A percentile compares a stretch with the other conserved stretches of the same genome.
These are phyloP conservation scores for Trifolium pratense DNA, from an alignment of 306 rosid genomes.

Conservation along the genomic window DNA sequence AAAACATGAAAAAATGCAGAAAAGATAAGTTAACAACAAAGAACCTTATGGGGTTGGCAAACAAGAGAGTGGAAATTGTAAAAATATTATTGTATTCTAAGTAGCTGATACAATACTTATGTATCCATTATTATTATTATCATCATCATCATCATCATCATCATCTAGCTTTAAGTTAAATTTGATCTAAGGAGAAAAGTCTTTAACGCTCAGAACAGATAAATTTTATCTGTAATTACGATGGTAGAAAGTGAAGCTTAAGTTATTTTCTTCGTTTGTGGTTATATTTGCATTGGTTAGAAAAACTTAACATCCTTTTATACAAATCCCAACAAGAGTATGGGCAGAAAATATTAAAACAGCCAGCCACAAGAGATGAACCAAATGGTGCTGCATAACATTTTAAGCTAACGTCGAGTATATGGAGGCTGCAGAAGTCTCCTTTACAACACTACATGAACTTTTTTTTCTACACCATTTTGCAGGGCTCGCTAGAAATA, in stretches of 20 bases:
- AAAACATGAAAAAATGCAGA: not conserved
- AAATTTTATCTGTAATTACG: not conserved
- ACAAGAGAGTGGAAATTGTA: not conserved
- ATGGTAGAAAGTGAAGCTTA: not conserved
- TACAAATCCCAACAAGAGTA: not conserved
- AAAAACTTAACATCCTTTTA: not conserved
- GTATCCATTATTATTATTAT: too few relatives aligned
- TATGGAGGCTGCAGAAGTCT: constrained; percentile 38
- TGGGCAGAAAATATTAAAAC: not conserved
- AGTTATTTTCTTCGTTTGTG: not conserved
- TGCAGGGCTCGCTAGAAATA: constrained; percentile 47
- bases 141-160: too few relatives aligned
- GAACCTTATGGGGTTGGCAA: not conserved
- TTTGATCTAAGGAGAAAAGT: too few relatives aligned
- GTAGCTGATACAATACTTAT: not conserved
- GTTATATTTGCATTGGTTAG: not conserved
- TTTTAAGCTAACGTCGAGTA: constrained; percentile 33
- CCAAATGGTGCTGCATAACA: constrained; percentile 39
- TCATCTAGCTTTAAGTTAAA: too few relatives aligned
- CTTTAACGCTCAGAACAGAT: too few relatives aligned
- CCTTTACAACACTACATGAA: constrained; percentile 48
- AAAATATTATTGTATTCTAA: not conserved
- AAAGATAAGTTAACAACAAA: not conserved
- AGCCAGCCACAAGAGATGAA: not conserved
- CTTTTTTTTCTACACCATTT: constrained; percentile 42